Evolutionary conservation across 139 green algal species (phyloP).

Genomic region (Ettlia oleoabundans): DNA sequence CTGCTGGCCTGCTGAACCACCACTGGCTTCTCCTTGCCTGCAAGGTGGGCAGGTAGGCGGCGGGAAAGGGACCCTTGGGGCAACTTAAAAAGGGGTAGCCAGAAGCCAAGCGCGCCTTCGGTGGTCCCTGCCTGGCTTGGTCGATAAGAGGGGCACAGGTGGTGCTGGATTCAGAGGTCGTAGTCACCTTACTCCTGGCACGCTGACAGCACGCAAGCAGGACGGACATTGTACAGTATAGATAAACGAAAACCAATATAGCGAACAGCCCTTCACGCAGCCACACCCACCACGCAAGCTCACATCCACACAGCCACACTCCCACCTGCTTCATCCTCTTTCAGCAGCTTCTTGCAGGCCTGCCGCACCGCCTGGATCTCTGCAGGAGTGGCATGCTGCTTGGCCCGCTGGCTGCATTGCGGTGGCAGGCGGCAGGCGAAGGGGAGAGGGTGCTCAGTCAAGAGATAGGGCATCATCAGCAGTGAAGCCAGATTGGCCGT

Average conservation of each 20-base stretch:
- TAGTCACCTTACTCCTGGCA: too few species aligned
- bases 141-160: too few species aligned
- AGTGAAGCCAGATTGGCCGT: too few species aligned
- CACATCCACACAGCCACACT: background rate
- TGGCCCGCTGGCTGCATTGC: slow-evolving; percentile 19
- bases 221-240: too few species aligned
- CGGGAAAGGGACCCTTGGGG: background rate
- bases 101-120: too few species aligned
- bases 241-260: too few species aligned
- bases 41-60: background rate
- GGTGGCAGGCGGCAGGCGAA: background rate
- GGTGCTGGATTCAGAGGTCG: too few species aligned
- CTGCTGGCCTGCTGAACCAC: background rate
- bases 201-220: too few species aligned
- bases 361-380: slow-evolving; percentile 18
- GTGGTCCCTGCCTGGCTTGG: too few species aligned
- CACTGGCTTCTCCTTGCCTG: background rate
- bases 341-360: slow-evolving; percentile 10
- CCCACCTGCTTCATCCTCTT: background rate
- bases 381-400: slow-evolving; percentile 28
- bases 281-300: background rate
- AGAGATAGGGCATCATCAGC: background rate
- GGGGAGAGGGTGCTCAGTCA: background rate
- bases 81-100: too few species aligned
- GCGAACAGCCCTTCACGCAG: background rate